Evolutionary conservation across 306 rosid genomes (phyloP).

Genomic region (Vigna hirtella): DNA sequence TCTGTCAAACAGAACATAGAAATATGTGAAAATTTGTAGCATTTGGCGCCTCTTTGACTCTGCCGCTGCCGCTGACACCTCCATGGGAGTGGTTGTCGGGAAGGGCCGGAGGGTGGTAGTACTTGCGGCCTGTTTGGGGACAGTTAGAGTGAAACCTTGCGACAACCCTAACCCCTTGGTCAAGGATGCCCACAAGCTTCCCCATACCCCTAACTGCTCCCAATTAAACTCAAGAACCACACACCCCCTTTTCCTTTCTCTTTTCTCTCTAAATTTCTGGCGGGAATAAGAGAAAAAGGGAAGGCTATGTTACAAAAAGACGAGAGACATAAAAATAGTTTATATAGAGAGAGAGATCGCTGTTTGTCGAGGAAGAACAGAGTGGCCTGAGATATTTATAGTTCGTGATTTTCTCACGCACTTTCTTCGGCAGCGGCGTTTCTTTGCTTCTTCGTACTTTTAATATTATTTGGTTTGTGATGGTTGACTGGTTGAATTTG

Average conservation of each 20-base stretch:
- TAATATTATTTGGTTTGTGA: too few species aligned
- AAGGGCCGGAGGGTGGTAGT: constrained; percentile 66
- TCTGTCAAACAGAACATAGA: constrained; percentile 59
- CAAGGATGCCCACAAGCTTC: constrained; percentile 66
- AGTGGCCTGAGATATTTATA: too few species aligned
- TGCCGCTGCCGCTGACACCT: neutral
- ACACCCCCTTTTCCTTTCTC: neutral
- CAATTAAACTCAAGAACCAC: neutral
- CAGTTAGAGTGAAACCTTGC: constrained; percentile 67
- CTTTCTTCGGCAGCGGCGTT: too few species aligned
- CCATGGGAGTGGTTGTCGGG: constrained; percentile 35
- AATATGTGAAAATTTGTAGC: constrained; percentile 45
- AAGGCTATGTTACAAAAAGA: too few species aligned
- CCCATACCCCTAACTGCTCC: constrained; percentile 44
- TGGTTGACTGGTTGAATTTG: too few species aligned
- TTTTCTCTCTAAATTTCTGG: neutral
- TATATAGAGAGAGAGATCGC: too few species aligned
- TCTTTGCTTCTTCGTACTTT: too few species aligned
- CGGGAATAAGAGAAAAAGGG: neutral
- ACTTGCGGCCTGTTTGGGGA: constrained; percentile 75
- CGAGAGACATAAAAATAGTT: too few species aligned
- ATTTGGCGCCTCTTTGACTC: constrained; percentile 32
- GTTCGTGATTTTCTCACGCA: too few species aligned
- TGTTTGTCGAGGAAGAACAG: too few species aligned
- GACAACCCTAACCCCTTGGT: constrained; percentile 61